Conservation (phyloP, 1,284 basidiomycete genomes). For the Serendipita sp. region DNA sequence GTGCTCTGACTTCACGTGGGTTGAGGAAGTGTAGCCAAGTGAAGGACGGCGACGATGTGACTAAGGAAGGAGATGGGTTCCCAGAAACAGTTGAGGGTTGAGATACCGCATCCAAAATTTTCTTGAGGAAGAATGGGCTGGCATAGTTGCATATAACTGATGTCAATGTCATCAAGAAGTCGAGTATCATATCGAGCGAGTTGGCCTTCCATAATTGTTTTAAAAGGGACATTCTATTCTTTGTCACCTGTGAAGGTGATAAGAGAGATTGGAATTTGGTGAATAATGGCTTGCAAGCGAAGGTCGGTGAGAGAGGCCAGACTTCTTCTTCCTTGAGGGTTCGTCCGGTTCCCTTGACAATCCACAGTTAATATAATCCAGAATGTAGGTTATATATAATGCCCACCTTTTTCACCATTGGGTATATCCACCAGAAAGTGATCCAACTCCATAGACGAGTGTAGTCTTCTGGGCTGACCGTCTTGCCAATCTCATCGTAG, state of each 20-base stretch:
- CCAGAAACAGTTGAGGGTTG: neutral
- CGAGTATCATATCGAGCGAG: slow-evolving; percentile 56
- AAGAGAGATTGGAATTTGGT: neutral
- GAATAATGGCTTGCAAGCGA: slow-evolving; percentile 22
- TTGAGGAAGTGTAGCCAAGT: slow-evolving; percentile 12
- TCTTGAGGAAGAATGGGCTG: slow-evolving; percentile 43
- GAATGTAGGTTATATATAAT: neutral
- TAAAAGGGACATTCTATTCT: slow-evolving; percentile 31
- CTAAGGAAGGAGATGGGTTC: neutral
- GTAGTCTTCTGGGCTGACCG: slow-evolving; percentile 60
- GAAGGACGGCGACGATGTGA: slow-evolving; percentile 16
- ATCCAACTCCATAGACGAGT: slow-evolving; percentile 63
- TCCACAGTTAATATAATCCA: neutral
- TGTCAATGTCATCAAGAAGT: slow-evolving; percentile 47
- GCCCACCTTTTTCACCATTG: slow-evolving; percentile 39
- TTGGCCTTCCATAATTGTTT: slow-evolving; percentile 53
- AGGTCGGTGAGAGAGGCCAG: slow-evolving; percentile 23
- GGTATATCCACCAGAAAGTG: slow-evolving; percentile 67
- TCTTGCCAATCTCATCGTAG: slow-evolving; percentile 34
- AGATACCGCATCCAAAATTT: slow-evolving; percentile 23
- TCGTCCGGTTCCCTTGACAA: slow-evolving; percentile 17
- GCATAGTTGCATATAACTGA: slow-evolving; percentile 58
- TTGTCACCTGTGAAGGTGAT: neutral
- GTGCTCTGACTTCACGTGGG: slow-evolving; percentile 31
- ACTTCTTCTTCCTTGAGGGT: slow-evolving; percentile 26